Evolutionary conservation across 306 rosid genomes (phyloP), one percentile per base, ranked within the genome.

Genomic region (Clitoria ternatea): DNA sequence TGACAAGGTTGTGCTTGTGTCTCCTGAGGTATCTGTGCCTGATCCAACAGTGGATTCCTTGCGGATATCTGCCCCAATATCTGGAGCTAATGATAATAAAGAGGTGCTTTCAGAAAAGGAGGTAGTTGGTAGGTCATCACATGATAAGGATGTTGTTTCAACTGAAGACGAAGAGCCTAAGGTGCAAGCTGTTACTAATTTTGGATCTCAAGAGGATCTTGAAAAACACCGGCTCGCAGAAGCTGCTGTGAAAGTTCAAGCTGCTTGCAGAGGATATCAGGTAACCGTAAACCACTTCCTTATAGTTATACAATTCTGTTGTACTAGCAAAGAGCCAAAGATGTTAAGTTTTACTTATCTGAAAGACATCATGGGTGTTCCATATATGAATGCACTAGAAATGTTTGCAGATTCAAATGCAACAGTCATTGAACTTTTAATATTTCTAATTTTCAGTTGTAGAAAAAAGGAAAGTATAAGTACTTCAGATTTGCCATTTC

Each of bases 221-320:
- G 88, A 74, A 68, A 73, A 69, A 53, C 69, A 54, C 22, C 72
- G 19, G 80, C 83, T 73, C 67, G 80, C 77, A 42, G 65, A 85
- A 82, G 91, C 93, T 2, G 89, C 91, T 61, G 61, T 69, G 29
- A 87, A 74, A 77, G 82, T 81, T 3, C 96, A 90, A 76, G 80
- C 89, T 54, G 96, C 87, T 74, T 87, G 83, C 55, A 90, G 93
- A 79, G 88, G 93, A 43, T 82, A 85, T 75, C 83, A 43, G 91
- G 93, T 90, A 82, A 47, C 50, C 43, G 91, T 91, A 87, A 82
- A 47, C 50, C 43, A 61, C 52, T 44, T 47, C 69, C 61, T 36
- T 53, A 6, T 48, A 11, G 7, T 52, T 70, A 39, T 55, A 62
- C 30, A 66, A 17, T 29, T 62, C 17, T 69, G 42, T 49, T 47